Evolutionary conservation across 495 filamentous ascomycete species (phyloP).

Genomic region (Penicillium lividum): DNA sequence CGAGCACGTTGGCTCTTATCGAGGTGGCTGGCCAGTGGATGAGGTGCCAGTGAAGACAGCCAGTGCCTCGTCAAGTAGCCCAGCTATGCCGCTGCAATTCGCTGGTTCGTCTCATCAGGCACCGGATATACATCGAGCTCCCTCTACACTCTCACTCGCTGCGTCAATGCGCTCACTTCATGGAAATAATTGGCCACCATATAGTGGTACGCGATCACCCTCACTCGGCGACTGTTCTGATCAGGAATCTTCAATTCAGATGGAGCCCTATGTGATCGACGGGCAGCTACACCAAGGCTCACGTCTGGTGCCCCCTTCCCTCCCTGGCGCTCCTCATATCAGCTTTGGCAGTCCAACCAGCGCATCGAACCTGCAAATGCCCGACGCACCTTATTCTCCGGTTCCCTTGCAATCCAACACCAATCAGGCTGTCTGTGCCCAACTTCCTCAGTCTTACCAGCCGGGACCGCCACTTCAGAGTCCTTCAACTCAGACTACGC

Average conservation of each 20-base stretch:
- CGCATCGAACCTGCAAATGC: neutral
- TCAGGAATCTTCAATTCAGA: conserved; percentile 15
- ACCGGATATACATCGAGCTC: conserved; percentile 12
- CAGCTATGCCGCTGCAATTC: conserved; percentile 17
- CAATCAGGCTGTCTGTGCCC: neutral
- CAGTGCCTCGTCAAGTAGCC: conserved; percentile 8
- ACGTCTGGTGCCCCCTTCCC: conserved; percentile 8
- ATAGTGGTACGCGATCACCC: conserved; percentile 19
- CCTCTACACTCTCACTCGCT: conserved; percentile 14
- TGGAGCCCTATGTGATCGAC: conserved; percentile 25
- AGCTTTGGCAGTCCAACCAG: conserved; percentile 10
- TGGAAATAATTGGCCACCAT: conserved; percentile 26
- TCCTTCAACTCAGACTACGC: neutral
- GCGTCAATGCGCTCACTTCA: conserved; percentile 17
- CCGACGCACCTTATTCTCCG: conserved; percentile 13
- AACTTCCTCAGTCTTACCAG: neutral
- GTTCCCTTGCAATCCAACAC: conserved; percentile 12
- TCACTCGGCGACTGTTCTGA: conserved; percentile 23
- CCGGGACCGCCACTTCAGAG: neutral
- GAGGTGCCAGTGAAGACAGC: conserved; percentile 10
- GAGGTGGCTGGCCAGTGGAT: conserved; percentile 16
- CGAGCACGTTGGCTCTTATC: conserved; percentile 14
- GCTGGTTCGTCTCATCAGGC: conserved; percentile 13
- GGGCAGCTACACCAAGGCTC: conserved; percentile 15
- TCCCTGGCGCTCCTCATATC: conserved; percentile 12